phyloP scores from a whole-genome alignment of 805 yeast species.

The Candida ulmi region DNA sequence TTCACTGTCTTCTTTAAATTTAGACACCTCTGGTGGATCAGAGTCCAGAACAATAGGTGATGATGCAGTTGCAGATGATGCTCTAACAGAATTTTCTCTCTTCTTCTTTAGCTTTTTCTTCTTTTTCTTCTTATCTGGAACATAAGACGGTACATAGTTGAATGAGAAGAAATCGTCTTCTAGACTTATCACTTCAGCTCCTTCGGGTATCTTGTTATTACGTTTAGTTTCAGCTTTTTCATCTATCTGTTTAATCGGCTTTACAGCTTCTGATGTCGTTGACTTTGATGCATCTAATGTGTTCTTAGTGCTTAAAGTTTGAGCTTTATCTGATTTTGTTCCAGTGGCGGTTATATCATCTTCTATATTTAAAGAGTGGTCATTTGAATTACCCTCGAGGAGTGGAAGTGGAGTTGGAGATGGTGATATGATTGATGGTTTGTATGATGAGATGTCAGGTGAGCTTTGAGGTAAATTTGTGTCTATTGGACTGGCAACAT shows the following conservation, averaged over 20 bases:
- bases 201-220: not conserved
- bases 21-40: not conserved
- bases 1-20: not conserved
- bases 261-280: not conserved
- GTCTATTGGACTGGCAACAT: conserved; percentile 19
- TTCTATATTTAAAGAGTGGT: too few species aligned
- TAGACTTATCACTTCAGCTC: conserved; percentile 1
- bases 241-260: too few species aligned
- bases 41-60: not conserved
- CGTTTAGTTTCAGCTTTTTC: too few species aligned
- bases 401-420: too few species aligned
- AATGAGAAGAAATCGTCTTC: conserved; percentile 24
- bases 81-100: not conserved
- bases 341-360: too few species aligned
- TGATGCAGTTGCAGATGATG: not conserved
- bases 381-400: too few species aligned
- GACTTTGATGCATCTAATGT: too few species aligned
- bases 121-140: conserved; percentile 11
- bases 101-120: conserved; percentile 17
- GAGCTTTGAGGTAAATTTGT: too few species aligned
- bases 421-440: too few species aligned
- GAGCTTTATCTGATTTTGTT: too few species aligned
- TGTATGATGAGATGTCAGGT: too few species aligned
- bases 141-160: not conserved
- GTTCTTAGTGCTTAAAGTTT: too few species aligned